phyloP scores from a whole-genome alignment of 768 basidiomycete genomes.

The Kwoniella botswanensis region DNA sequence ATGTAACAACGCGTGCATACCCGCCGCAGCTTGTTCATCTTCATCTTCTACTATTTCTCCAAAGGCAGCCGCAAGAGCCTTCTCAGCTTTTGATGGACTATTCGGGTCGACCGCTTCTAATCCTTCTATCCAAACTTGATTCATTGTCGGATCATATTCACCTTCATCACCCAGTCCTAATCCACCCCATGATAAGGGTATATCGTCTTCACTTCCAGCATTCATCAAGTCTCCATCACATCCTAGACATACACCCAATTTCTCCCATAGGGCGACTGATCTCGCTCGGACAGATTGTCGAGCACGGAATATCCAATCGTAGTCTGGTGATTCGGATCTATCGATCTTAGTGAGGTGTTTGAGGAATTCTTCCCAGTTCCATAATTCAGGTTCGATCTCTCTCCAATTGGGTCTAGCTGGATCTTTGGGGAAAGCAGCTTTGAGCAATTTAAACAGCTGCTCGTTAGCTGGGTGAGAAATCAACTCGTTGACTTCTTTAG shows the following conservation, averaged over 20 bases:
- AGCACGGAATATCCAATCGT: conserved; percentile 72
- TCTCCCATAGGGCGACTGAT: conserved; percentile 89
- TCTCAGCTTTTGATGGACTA: conserved; percentile 30
- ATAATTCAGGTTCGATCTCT: conserved; percentile 67
- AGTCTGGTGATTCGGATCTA: conserved; percentile 65
- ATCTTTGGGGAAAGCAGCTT: conserved; percentile 54
- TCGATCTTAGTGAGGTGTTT: conserved; percentile 67
- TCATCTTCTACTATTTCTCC: conserved; percentile 50
- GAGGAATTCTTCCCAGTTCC: conserved; percentile 74
- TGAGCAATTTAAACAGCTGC: conserved; percentile 55
- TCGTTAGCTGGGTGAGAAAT: conserved; percentile 69
- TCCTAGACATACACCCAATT: conserved; percentile 83
- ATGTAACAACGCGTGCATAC: conserved; percentile 47
- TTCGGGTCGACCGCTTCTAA: conserved; percentile 42
- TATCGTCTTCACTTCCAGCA: conserved; percentile 57
- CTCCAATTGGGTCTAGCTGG: conserved; percentile 56
- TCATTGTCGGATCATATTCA: conserved; percentile 37
- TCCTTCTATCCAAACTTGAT: conserved; percentile 55
- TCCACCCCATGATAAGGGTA: conserved; percentile 47
- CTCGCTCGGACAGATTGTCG: conserved; percentile 77
- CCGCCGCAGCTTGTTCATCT: conserved; percentile 37
- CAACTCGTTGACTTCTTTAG: conserved; percentile 73
- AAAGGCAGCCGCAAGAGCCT: conserved; percentile 31
- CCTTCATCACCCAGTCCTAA: conserved; percentile 46
- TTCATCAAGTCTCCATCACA: conserved; percentile 76